Evolutionary conservation across 2,329 filamentous ascomycete species (phyloP).

Genomic region (Xylariomycetidae sp.): DNA sequence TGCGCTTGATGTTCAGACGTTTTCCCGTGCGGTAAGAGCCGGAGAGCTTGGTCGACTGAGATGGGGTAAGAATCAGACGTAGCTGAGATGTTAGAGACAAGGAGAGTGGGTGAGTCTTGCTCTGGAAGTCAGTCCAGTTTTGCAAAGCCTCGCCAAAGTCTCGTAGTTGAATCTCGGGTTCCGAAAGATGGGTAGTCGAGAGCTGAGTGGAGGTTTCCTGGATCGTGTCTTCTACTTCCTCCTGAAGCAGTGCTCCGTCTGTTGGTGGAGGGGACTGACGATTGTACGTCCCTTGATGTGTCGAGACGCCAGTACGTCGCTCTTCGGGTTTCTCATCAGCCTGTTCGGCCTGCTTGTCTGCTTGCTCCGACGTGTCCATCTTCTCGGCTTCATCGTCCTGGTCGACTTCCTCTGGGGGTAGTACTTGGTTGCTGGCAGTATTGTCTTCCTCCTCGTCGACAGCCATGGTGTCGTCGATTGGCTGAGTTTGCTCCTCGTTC

Average conservation of each 20-base stretch:
- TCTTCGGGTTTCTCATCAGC: conserved; percentile 48
- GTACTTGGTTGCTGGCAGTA: conserved; percentile 37
- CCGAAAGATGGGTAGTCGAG: conserved; percentile 65
- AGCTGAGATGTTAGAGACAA: conserved; percentile 89
- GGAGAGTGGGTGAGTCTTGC: conserved; percentile 76
- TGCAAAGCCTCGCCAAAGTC: conserved; percentile 55
- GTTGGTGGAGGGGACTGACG: conserved; percentile 32
- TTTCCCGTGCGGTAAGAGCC: conserved; percentile 97
- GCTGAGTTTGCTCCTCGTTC: conserved; percentile 77
- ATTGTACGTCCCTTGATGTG: conserved; percentile 52
- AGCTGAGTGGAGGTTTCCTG: conserved; percentile 57
- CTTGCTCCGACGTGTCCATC: conserved; percentile 35
- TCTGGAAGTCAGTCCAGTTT: conserved; percentile 82
- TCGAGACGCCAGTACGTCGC: conserved; percentile 53
- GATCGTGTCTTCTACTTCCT: conserved; percentile 42
- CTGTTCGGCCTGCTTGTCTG: conserved; percentile 32
- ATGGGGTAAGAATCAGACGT: conserved; percentile 89
- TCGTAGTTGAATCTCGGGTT: conserved; percentile 34
- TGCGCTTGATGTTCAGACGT: conserved; percentile 97
- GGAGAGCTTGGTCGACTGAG: conserved; percentile 89
- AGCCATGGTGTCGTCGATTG: conserved; percentile 83
- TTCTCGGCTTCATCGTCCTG: conserved; percentile 43
- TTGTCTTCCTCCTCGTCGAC: conserved; percentile 66
- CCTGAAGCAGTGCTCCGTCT: conserved; percentile 21
- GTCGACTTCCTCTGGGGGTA: conserved; percentile 46